Evolutionary conservation across 352 stramenopile genomes (phyloP).

Genomic region (Blastocystis sp.): DNA sequence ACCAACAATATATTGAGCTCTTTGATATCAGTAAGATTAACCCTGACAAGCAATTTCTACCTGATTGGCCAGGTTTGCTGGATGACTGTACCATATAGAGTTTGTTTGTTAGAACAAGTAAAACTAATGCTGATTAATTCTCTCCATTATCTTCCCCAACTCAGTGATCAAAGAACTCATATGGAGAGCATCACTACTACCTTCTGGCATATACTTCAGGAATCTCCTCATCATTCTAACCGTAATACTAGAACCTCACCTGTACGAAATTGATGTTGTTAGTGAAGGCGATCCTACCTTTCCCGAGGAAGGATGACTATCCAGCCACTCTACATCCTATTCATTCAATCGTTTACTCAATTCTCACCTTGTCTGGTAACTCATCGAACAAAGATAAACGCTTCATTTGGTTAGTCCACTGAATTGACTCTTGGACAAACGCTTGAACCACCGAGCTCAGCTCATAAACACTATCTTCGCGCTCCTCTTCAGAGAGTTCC

Average conservation of each 20-base stretch:
- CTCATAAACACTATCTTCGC: constrained; percentile 33
- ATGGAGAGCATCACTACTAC: not conserved
- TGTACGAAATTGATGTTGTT: constrained; percentile 43
- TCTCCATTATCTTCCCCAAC: not conserved
- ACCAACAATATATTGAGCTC: constrained; percentile 53
- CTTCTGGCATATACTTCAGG: not conserved
- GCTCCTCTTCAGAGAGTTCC: constrained; percentile 1
- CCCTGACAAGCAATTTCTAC: constrained; percentile 13
- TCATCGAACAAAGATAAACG: not conserved
- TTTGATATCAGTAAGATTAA: constrained; percentile 25
- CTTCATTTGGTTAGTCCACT: constrained; percentile 48
- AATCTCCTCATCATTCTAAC: constrained; percentile 44
- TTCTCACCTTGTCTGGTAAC: not conserved
- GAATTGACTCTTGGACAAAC: constrained; percentile 40
- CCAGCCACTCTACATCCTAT: not conserved
- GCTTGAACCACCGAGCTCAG: constrained; percentile 8
- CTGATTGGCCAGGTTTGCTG: constrained; percentile 30
- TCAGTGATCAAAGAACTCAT: not conserved
- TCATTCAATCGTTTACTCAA: not conserved
- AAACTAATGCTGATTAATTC: not conserved
- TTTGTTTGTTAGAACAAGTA: constrained; percentile 11
- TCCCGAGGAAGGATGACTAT: constrained; percentile 38
- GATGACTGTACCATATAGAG: constrained; percentile 37
- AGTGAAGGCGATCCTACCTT: constrained; percentile 5
- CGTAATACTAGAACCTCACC: not conserved